Percentiles rank a stretch among this genome's conserved stretches.
Evolutionary conservation across 768 basidiomycete genomes (phyloP).

Genomic region (Lactarius deliciosus): DNA sequence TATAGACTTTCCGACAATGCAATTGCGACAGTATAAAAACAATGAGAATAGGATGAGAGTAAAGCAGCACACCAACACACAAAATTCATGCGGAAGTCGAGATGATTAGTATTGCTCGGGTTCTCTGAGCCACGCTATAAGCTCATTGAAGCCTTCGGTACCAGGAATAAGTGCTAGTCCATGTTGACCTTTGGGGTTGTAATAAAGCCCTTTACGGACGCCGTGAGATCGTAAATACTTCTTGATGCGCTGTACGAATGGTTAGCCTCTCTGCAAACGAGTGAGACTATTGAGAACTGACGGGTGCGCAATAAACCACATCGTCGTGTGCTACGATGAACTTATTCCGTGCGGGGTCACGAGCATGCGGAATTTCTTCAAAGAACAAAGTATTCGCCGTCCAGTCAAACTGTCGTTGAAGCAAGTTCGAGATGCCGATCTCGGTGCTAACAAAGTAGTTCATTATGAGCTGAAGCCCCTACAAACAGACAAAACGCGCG

Average conservation of each 20-base stretch:
- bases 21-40: neutral
- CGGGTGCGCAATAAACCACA: slow-evolving; percentile 71
- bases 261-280: slow-evolving; percentile 1
- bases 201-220: slow-evolving; percentile 61
- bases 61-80: neutral
- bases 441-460: slow-evolving; percentile 88
- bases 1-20: neutral
- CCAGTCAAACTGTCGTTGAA: slow-evolving; percentile 86
- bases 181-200: slow-evolving; percentile 61
- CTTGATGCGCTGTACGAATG: slow-evolving; percentile 55
- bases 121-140: slow-evolving; percentile 61
- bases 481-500: slow-evolving; percentile 13
- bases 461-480: slow-evolving; percentile 80
- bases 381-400: slow-evolving; percentile 85
- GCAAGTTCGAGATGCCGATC: slow-evolving; percentile 81
- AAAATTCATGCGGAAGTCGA: neutral
- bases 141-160: slow-evolving; percentile 51
- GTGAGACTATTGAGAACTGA: slow-evolving; percentile 34
- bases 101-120: slow-evolving; percentile 12
- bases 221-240: slow-evolving; percentile 77
- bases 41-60: neutral
- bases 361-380: slow-evolving; percentile 82
- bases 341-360: slow-evolving; percentile 60
- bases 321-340: slow-evolving; percentile 86
- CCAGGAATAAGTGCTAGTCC: slow-evolving; percentile 58